Evolutionary conservation across 768 basidiomycete genomes (phyloP).

Genomic region (Flagelloscypha sp.): DNA sequence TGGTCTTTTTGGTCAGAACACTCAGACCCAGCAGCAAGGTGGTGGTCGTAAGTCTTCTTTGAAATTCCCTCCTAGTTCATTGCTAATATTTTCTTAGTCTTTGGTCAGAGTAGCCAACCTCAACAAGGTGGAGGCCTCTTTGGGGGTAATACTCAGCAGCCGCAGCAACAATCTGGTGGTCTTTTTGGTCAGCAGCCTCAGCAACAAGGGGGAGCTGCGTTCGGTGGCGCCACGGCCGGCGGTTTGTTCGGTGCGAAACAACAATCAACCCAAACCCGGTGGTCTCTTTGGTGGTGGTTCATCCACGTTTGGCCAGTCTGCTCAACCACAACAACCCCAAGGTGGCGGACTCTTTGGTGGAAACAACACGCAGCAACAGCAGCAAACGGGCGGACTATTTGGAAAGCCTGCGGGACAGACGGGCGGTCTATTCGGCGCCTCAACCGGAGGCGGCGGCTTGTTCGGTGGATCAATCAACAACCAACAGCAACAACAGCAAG

Average conservation of each 20-base stretch:
- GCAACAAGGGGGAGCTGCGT: constrained; percentile 9
- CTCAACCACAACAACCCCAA: constrained; percentile 24
- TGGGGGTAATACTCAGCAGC: too few relatives aligned
- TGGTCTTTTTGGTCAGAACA: constrained; percentile 10
- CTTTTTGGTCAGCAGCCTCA: constrained; percentile 10
- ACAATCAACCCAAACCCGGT: constrained; percentile 19
- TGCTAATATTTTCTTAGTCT: too few relatives aligned
- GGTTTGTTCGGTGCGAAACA: constrained; percentile 27
- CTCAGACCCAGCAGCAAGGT: too few relatives aligned
- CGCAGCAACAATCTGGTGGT: too few relatives aligned
- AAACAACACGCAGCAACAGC: constrained; percentile 22
- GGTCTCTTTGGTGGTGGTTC: constrained; percentile 19
- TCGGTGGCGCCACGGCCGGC: constrained; percentile 9
- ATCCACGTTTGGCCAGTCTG: constrained; percentile 19
- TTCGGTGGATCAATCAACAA: constrained; percentile 26
- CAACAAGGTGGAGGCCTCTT: too few relatives aligned
- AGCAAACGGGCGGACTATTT: constrained; percentile 33
- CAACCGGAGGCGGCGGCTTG: constrained; percentile 21
- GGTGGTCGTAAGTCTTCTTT: too few relatives aligned
- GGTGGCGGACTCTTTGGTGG: constrained; percentile 25
- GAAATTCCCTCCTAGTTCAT: too few relatives aligned
- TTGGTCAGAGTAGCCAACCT: too few relatives aligned
- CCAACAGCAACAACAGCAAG: constrained; percentile 27
- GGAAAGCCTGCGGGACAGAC: too few relatives aligned
- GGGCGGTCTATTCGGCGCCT: constrained; percentile 12